These are phyloP conservation scores for Neoboletus brunneissimus DNA, from an alignment of 768 basidiomycete species.

Conservation along the genomic window DNA sequence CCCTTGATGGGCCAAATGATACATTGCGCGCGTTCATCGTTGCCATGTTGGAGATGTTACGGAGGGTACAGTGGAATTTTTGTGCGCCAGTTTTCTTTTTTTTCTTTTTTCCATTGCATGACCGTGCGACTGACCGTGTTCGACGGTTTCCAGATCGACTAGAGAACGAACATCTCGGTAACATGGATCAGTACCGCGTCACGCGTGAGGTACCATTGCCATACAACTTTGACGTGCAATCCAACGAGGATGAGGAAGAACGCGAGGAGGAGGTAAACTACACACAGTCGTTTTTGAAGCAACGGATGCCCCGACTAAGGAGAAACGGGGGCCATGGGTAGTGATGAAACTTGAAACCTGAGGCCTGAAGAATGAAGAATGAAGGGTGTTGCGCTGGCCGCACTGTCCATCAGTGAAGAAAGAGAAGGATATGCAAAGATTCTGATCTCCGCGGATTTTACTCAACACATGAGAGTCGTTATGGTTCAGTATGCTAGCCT, in stretches of 20 bases:
- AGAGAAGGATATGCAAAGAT: not conserved
- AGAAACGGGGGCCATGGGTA: not conserved
- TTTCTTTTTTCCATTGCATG: not conserved
- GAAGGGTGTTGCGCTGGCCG: not conserved
- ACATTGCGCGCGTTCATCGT: conserved; percentile 63
- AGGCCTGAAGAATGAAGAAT: not conserved
- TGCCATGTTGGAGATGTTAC: conserved; percentile 68
- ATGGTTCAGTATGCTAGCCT: no score
- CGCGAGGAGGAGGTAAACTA: conserved; percentile 28
- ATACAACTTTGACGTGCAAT: conserved; percentile 55
- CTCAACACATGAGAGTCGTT: no score
- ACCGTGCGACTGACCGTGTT: not conserved
- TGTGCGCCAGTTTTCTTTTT: conserved; percentile 45
- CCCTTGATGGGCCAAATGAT: conserved; percentile 45
- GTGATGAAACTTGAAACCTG: not conserved
- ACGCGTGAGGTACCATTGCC: conserved; percentile 84
- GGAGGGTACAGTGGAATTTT: conserved; percentile 91
- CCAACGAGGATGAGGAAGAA: conserved; percentile 48
- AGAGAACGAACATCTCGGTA: conserved; percentile 93
- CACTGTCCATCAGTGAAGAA: not conserved
- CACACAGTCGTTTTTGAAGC: not conserved
- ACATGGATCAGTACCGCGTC: conserved; percentile 89
- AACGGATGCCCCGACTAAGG: not conserved
- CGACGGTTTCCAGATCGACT: conserved; percentile 53
- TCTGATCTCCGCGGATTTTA: no score